Base-by-base conservation (phyloP, 768 basidiomycete genomes). In the Rhodotorula diobovata region DNA sequence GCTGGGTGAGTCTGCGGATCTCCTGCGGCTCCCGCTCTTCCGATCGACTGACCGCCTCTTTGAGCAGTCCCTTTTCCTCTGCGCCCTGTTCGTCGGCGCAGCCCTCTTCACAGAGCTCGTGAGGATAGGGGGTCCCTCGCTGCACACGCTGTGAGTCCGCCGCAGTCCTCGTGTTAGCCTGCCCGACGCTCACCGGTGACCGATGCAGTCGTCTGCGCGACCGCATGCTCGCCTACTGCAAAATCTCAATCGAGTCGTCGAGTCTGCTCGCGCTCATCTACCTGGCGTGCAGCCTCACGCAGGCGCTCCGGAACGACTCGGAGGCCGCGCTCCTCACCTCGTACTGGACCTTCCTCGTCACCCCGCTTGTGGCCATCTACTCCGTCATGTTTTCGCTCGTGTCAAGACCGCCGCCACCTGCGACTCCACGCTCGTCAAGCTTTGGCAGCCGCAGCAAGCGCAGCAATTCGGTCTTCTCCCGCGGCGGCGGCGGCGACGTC, bases 331-430 rank as follows among this genome's bases (percentile, higher is more conserved):
- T 23, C 18, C 51, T 54, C 39, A 10, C n/a, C 41, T 25, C 15
- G 4, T 18, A 28, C 37, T 59, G 23, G 23, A 23, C 20, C 16
- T 41, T 16, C 23, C 34, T 41, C 32, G 15, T 53, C 39, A 15
- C 34, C 51, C 66, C 50, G 9, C 25, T n/a, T 30, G 4, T 61
- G 32, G 32, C 58, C 35, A 12, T 46, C 30, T 43, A 54, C 59
- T 16, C 15, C 59, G 41, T 67, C 50, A 32, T 60, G n/a, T 53
- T 54, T 35, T n/a, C 58, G 8, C 37, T 67, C 59, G 34, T 34
- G 21, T 46, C 41, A 56, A 54, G 63, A 6, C 43, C 43, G 5
- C 54, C 63, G 1, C 54, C 63, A 16, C 53, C 43, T 4, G 30
- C 45, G 12, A 34, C 63, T 25, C 54, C 54, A 1, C n/a, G 37